Base-by-base conservation (phyloP, 768 basidiomycete species). In the Boletus tomentosulus region DNA sequence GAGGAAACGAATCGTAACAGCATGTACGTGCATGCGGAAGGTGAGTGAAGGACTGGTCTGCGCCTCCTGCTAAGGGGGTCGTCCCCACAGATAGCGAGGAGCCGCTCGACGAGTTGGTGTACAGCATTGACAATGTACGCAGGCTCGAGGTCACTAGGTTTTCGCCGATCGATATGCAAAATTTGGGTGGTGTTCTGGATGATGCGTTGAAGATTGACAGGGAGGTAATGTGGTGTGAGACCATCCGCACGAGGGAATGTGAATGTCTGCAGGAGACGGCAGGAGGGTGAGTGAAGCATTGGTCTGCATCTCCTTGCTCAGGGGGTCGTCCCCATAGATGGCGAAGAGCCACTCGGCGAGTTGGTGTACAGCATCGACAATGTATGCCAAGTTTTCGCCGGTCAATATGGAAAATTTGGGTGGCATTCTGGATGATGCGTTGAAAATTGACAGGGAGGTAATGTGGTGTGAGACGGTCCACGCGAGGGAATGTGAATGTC, bases 181-280 rank as follows among this genome's bases (percentile, higher is more conserved):
- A 98, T 95, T 62, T 98, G 97, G 12, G 83, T 79, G 0, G 95
- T 89, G 65, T 98, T 98, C 65, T 97, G 94, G 43, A 98, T 85
- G 63, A 98, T 93, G 48, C 97, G 97, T 28, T 86, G 83, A 4
- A 98, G 82, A 66, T 98, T 98, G 74, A 98, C 96, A 4, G 96
- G 97, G 12, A 98, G 84, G 56, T 92, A 94, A 57, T 92, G 91
- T 1, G 85, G 83, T 6, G 78, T 75, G 30, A 78, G 81, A 8
- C 87, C 84, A 33, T 89, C 83, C 1, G 83, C 79, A n/a, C 84
- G 79, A 11, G 84, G 85, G 81, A 95, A 97, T 57, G 98, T 81
- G 73, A 91, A 92, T 7, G 69, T 58, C n/a, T 96, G 88, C 5
- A 99, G 76, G 2, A 83, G 66, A 10, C 75, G 73, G n/a, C n/a